These are phyloP conservation scores for Porogramme epimiltina DNA, from an alignment of 1,284 basidiomycete genomes.

Conservation along the genomic window DNA sequence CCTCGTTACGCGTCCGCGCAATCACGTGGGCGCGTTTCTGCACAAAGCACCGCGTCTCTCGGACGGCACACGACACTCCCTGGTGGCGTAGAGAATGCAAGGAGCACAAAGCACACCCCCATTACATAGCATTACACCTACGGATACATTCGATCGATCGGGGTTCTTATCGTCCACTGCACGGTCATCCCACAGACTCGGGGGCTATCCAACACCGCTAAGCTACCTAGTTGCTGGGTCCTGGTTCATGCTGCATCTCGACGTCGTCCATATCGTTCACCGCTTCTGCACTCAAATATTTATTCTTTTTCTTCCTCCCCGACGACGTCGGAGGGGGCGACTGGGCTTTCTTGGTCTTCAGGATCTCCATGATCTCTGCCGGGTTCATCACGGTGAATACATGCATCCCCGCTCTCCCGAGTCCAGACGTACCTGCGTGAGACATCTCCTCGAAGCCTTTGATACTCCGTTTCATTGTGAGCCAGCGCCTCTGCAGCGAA, in stretches of 20 bases:
- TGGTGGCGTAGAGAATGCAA: not conserved
- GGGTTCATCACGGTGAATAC: not conserved
- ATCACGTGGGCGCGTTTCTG: constrained; percentile 12
- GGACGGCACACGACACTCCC: not conserved
- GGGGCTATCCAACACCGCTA: too few relatives aligned
- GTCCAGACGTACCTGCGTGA: constrained; percentile 56
- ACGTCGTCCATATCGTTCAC: constrained; percentile 41
- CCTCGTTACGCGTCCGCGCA: constrained; percentile 14
- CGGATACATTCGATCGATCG: not conserved
- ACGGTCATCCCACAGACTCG: too few relatives aligned
- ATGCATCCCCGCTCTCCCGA: not conserved
- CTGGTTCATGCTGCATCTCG: constrained; percentile 22
- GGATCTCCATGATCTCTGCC: constrained; percentile 78
- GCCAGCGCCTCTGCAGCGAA: constrained; percentile 73
- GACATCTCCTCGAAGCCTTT: constrained; percentile 79
- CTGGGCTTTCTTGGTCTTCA: constrained; percentile 68
- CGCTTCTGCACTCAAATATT: constrained; percentile 55
- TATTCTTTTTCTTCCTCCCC: constrained; percentile 42
- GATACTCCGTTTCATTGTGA: constrained; percentile 72
- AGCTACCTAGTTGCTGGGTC: constrained; percentile 16
- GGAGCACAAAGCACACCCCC: not conserved
- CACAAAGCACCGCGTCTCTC: not conserved
- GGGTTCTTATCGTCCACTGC: not conserved
- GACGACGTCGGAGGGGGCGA: constrained; percentile 41
- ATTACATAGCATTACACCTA: not conserved